These are phyloP conservation scores for Akanthomyces muscarius DNA, from an alignment of 2,329 filamentous ascomycete species.

Conservation along the genomic window DNA sequence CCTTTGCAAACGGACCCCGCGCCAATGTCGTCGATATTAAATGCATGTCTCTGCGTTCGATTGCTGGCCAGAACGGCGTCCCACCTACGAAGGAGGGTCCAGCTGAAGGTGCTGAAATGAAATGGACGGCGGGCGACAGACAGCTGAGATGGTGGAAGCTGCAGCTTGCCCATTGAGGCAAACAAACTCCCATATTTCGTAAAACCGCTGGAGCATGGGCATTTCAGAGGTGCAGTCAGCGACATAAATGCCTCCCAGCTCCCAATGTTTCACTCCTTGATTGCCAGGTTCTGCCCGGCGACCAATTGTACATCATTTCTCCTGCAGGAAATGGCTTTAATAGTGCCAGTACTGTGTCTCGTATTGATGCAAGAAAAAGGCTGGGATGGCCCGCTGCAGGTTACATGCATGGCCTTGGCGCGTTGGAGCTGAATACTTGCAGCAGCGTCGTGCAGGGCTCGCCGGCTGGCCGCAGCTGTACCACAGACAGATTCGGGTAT, in stretches of 20 bases:
- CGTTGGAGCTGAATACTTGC: not conserved
- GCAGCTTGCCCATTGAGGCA: no score
- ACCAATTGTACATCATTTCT: not conserved
- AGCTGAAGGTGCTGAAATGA: not conserved
- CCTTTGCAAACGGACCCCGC: not conserved
- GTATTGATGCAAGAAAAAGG: slow-evolving; percentile 7
- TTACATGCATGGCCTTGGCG: slow-evolving; percentile 5
- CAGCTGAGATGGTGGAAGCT: not conserved
- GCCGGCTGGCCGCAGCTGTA: not conserved
- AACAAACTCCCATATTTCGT: no score
- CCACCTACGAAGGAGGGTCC: not conserved
- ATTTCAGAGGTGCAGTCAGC: not conserved
- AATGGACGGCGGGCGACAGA: not conserved
- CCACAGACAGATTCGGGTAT: not conserved
- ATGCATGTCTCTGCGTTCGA: not conserved
- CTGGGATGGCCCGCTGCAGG: not conserved
- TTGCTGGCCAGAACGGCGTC: not conserved
- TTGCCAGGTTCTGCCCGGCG: not conserved
- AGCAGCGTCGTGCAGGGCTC: not conserved
- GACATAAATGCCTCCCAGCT: not conserved
- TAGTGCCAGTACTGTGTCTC: not conserved
- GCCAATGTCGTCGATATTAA: not conserved
- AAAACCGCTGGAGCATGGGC: no score
- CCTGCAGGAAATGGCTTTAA: not conserved
- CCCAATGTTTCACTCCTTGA: not conserved